phyloP scores from a whole-genome alignment of 345 rosid genomes.

The Iberis pinnata region DNA sequence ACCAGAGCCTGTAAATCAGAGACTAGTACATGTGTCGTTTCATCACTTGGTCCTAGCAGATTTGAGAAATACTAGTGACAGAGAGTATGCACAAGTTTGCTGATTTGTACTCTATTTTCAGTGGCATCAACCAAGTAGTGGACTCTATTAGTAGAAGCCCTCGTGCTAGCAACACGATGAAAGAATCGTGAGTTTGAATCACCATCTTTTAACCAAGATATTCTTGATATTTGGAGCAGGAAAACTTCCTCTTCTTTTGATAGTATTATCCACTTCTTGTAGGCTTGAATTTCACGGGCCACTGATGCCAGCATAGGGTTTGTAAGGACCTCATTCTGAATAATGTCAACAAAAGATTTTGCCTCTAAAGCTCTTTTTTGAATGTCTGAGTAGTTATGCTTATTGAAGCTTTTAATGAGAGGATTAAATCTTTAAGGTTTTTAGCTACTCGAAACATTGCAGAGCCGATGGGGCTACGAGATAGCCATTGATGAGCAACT shows the following conservation, averaged over 20 bases:
- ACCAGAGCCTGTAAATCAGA: background rate
- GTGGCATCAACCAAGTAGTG: too few species aligned
- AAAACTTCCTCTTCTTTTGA: background rate
- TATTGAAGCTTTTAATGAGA: background rate
- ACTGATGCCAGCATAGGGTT: too few species aligned
- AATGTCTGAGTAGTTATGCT: background rate
- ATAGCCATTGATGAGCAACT: too few species aligned
- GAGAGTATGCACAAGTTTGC: accelerated
- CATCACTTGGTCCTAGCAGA: too few species aligned
- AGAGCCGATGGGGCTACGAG: background rate
- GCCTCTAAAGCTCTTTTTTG: background rate
- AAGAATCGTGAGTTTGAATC: background rate
- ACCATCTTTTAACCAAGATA: background rate
- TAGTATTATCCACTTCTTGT: background rate
- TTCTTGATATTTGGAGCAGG: background rate
- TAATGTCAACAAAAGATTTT: background rate
- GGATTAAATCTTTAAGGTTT: background rate
- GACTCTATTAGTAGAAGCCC: background rate
- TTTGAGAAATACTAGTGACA: background rate
- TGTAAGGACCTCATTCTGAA: accelerated
- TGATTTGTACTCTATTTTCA: background rate
- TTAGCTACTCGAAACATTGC: background rate
- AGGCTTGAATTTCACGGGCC: accelerated
- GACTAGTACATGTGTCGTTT: background rate
- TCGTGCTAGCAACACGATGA: background rate